Conservation (phyloP, 2,329 filamentous ascomycete genomes). For the Colletotrichum lentis region DNA sequence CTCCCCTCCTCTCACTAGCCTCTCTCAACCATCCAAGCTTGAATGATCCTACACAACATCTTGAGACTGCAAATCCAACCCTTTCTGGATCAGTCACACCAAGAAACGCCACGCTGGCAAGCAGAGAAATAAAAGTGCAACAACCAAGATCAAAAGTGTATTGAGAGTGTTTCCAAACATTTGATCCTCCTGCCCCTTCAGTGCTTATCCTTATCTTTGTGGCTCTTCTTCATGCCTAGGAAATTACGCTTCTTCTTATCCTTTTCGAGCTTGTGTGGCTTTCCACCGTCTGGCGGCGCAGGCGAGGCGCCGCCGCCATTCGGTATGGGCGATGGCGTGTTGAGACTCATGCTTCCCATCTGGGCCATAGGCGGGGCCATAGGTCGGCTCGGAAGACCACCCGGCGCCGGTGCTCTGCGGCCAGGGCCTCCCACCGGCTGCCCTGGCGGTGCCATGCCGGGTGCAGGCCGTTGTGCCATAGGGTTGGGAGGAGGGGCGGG, state of each 20-base stretch:
- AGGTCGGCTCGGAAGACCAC: conserved; percentile 50
- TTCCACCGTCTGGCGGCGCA: conserved; percentile 47
- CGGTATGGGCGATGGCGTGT: conserved; percentile 42
- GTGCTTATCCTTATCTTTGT: conserved; percentile 36
- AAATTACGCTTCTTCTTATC: conserved; percentile 70
- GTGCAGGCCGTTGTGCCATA: conserved; percentile 44
- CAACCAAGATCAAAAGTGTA: background rate
- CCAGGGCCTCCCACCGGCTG: conserved; percentile 40
- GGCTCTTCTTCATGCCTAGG: conserved; percentile 65
- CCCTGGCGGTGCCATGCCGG: conserved; percentile 41
- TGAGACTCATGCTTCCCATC: conserved; percentile 65
- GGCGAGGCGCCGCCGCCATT: conserved; percentile 38
- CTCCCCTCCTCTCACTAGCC: background rate
- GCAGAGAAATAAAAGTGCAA: background rate
- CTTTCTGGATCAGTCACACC: conserved; percentile 12
- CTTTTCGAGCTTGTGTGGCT: conserved; percentile 64
- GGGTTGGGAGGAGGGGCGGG: conserved; percentile 62
- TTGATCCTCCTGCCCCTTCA: background rate
- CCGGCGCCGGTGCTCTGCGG: conserved; percentile 40
- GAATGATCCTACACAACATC: background rate
- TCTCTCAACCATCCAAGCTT: background rate
- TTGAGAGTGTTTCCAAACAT: background rate
- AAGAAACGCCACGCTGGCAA: conserved; percentile 28
- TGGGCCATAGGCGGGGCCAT: conserved; percentile 60
- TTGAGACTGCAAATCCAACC: background rate